phyloP scores from a whole-genome alignment of 2,329 filamentous ascomycete species.

The Fusarium aywerte region DNA sequence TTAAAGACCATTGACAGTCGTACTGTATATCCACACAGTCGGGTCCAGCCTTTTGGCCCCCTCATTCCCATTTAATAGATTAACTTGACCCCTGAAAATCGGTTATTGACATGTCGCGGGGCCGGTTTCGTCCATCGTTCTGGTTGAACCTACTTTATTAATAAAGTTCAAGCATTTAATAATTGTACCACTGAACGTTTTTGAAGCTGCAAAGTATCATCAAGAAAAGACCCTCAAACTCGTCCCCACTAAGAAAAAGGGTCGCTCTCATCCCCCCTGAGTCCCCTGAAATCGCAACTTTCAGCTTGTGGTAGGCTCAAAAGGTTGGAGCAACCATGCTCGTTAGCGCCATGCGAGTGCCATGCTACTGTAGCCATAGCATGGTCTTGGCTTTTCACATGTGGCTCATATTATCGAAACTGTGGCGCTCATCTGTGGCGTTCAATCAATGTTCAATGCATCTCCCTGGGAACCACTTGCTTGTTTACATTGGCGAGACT shows the following conservation, averaged over 20 bases:
- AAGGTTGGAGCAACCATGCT: conserved; percentile 21
- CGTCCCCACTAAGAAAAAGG: conserved; percentile 28
- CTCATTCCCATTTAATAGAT: conserved; percentile 4
- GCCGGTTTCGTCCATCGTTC: not conserved
- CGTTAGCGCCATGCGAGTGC: conserved; percentile 44
- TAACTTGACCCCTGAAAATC: conserved; percentile 20
- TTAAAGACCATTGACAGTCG: not conserved
- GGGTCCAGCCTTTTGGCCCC: conserved; percentile 16
- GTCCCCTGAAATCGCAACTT: conserved; percentile 31
- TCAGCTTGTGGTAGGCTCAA: conserved; percentile 19
- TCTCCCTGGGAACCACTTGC: conserved; percentile 43
- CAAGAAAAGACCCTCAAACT: not conserved
- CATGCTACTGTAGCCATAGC: conserved; percentile 4
- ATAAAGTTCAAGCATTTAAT: not conserved
- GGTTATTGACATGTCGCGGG: not conserved
- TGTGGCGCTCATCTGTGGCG: conserved; percentile 16
- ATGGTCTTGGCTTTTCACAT: conserved; percentile 24
- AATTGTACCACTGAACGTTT: not conserved
- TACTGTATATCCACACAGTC: conserved; percentile 20
- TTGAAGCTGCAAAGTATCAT: conserved; percentile 12
- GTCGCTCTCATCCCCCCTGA: conserved; percentile 20
- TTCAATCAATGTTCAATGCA: conserved; percentile 19
- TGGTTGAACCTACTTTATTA: not conserved
- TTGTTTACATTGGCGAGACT: conserved; percentile 43
- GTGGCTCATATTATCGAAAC: conserved; percentile 11